phyloP scores from a whole-genome alignment of 169 alveolate genomes.

The Plasmodium malariae region DNA sequence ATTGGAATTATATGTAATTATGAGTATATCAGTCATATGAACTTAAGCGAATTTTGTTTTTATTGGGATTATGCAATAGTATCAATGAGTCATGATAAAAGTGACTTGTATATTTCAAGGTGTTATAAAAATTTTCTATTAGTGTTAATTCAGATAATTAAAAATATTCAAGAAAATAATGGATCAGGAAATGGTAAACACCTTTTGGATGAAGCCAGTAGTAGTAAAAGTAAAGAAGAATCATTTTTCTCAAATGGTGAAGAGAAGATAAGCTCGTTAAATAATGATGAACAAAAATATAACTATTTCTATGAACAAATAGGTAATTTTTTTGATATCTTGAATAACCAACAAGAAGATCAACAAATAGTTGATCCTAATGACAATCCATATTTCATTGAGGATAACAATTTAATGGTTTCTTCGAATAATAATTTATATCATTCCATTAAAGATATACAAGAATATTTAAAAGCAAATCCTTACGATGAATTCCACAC shows the following conservation, averaged over 20 bases:
- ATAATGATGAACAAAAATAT: not conserved
- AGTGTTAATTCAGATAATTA: conserved; percentile 17
- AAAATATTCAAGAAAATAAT: not conserved
- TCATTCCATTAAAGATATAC: not conserved
- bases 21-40: conserved; percentile 20
- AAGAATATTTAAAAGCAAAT: too few species aligned
- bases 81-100: conserved; percentile 72
- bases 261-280: not conserved
- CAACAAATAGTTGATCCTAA: not conserved
- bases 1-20: conserved; percentile 36
- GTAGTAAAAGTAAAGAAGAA: not conserved
- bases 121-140: conserved; percentile 58
- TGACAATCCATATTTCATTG: not conserved
- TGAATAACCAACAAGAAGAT: conserved; percentile 8
- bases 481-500: too few species aligned
- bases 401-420: conserved; percentile 10
- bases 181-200: not conserved
- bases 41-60: conserved; percentile 57
- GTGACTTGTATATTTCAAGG: conserved; percentile 51
- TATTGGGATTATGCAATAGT: conserved; percentile 76
- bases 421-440: not conserved
- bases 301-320: conserved; percentile 1
- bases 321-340: conserved; percentile 8
- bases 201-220: too few species aligned
- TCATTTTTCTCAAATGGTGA: conserved; percentile 15